Percentiles rank a stretch among this genome's conserved stretches.
Conservation (phyloP, 2,329 filamentous ascomycete genomes). For the Hymenoscyphus linearis region DNA sequence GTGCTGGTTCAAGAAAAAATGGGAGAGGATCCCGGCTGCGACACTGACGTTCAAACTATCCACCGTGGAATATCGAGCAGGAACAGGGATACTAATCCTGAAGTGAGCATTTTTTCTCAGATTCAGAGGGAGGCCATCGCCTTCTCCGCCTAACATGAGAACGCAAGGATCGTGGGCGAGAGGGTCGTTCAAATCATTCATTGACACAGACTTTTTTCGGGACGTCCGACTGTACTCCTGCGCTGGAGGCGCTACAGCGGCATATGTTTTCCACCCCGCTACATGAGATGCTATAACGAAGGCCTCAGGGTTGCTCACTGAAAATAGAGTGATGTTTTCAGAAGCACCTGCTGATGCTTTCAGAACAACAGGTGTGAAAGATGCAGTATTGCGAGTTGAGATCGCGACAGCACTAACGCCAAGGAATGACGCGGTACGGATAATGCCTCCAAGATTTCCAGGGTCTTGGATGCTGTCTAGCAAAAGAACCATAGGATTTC, state of each 20-base stretch:
- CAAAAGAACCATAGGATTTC: conserved; percentile 67
- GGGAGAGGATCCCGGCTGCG: conserved; percentile 71
- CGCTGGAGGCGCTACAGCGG: conserved; percentile 57
- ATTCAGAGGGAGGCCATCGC: conserved; percentile 61
- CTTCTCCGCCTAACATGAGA: conserved; percentile 79
- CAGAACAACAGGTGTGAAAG: conserved; percentile 69
- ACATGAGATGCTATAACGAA: conserved; percentile 66
- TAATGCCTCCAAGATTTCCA: conserved; percentile 83
- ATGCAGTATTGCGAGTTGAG: conserved; percentile 66
- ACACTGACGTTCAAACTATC: conserved; percentile 95
- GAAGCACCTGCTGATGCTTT: conserved; percentile 87
- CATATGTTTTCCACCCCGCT: conserved; percentile 79
- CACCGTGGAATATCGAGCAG: conserved; percentile 47
- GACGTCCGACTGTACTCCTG: conserved; percentile 35
- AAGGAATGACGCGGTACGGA: conserved; percentile 86
- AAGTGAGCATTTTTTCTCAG: conserved; percentile 62
- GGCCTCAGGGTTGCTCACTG: conserved; percentile 56
- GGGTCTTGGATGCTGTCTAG: conserved; percentile 77
- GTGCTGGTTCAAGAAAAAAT: conserved; percentile 45
- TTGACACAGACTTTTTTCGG: conserved; percentile 34
- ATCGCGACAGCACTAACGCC: conserved; percentile 80
- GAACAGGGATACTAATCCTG: conserved; percentile 57
- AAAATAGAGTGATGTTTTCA: conserved; percentile 72
- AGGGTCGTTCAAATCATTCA: conserved; percentile 49
- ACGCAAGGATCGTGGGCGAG: conserved; percentile 62